Percentiles rank a stretch among this genome's conserved stretches.
Evolutionary conservation across 2,329 filamentous ascomycete genomes (phyloP).

Genomic region (Thelonectria rubi): DNA sequence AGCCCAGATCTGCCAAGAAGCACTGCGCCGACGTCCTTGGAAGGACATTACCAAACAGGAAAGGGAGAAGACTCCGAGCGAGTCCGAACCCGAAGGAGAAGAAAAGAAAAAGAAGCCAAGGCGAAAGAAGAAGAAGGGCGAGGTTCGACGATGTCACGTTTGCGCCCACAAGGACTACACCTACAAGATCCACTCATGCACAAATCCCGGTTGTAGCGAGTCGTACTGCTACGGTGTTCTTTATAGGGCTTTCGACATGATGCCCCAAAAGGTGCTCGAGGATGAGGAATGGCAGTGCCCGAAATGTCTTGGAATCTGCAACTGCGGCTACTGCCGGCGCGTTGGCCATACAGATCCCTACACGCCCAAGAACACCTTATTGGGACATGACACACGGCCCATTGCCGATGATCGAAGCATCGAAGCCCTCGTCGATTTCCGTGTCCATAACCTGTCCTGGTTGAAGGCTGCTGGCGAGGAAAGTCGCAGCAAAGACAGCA

Average conservation of each 20-base stretch:
- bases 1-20: slow-evolving; percentile 93
- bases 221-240: slow-evolving; percentile 94
- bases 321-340: slow-evolving; percentile 81
- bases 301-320: slow-evolving; percentile 85
- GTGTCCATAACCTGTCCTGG: slow-evolving; percentile 87
- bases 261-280: slow-evolving; percentile 84
- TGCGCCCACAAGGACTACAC: slow-evolving; percentile 81
- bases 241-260: slow-evolving; percentile 89
- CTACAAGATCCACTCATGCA: slow-evolving; percentile 87
- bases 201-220: slow-evolving; percentile 71
- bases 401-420: slow-evolving; percentile 92
- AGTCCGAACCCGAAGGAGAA: slow-evolving; percentile 68
- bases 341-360: slow-evolving; percentile 76
- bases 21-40: slow-evolving; percentile 81
- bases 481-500: slow-evolving; percentile 64
- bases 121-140: slow-evolving; percentile 62
- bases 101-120: slow-evolving; percentile 69
- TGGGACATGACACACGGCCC: slow-evolving; percentile 90
- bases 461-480: slow-evolving; percentile 70
- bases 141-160: slow-evolving; percentile 77
- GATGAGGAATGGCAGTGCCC: slow-evolving; percentile 88
- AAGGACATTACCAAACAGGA: slow-evolving; percentile 77
- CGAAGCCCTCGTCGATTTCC: slow-evolving; percentile 90
- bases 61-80: slow-evolving; percentile 56
- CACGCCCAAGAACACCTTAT: slow-evolving; percentile 83